phyloP scores from a whole-genome alignment of 2,329 filamentous ascomycete genomes.

The Coniella vitis region DNA sequence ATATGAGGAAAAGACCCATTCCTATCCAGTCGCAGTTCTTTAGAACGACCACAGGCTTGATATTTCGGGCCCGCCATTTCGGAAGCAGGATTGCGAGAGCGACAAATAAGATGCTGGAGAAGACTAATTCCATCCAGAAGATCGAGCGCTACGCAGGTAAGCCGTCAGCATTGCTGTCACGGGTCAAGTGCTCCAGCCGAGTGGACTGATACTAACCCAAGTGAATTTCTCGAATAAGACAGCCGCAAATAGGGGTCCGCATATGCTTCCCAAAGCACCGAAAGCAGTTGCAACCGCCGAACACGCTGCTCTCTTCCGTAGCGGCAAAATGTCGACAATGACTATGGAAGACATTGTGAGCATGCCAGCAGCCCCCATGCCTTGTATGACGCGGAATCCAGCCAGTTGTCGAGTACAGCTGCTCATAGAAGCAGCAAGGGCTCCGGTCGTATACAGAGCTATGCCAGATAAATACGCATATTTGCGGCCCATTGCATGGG shows the following conservation, averaged over 20 bases:
- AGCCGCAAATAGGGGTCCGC: conserved; percentile 7
- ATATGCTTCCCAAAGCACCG: conserved; percentile 13
- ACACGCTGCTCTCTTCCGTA: conserved; percentile 10
- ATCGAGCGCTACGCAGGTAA: conserved; percentile 5
- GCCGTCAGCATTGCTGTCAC: background rate
- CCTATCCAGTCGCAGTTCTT: conserved; percentile 11
- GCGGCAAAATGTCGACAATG: conserved; percentile 12
- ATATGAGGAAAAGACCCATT: conserved; percentile 8
- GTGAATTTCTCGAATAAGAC: background rate
- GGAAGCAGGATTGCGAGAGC: conserved; percentile 5
- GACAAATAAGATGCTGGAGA: background rate
- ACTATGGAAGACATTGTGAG: conserved; percentile 14
- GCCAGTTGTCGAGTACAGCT: background rate
- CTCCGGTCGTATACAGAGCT: conserved; percentile 14
- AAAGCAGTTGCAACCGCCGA: conserved; percentile 7
- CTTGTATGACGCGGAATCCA: conserved; percentile 8
- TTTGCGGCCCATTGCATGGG: conserved; percentile 19
- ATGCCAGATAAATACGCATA: conserved; percentile 17
- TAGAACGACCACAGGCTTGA: background rate
- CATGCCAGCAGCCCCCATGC: conserved; percentile 13
- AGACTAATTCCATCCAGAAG: conserved; percentile 3
- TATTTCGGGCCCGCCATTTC: background rate
- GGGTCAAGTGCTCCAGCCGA: background rate
- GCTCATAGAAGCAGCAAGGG: conserved; percentile 11
- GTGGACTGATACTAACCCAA: conserved; percentile 4